Evolutionary conservation across 345 rosid genomes (phyloP).

Genomic region (Conringia planisiliqua): DNA sequence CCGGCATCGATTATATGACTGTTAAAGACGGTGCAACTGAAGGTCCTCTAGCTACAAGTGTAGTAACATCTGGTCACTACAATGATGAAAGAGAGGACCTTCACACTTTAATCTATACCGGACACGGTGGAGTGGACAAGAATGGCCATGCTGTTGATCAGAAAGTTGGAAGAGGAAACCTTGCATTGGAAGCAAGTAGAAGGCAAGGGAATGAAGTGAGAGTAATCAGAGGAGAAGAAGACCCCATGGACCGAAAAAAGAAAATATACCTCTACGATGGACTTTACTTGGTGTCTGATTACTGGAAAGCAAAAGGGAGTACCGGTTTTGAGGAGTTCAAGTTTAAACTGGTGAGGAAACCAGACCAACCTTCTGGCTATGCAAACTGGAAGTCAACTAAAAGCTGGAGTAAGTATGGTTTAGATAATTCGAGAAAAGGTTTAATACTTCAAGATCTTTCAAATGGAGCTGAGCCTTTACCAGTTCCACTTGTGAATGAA

Average conservation of each 20-base stretch:
- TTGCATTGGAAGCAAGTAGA: conserved; percentile 50
- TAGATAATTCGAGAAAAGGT: conserved; percentile 29
- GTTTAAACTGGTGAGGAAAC: conserved; percentile 47
- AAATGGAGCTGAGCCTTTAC: conserved; percentile 49
- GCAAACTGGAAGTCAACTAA: conserved; percentile 48
- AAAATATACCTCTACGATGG: conserved; percentile 62
- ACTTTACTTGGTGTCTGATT: conserved; percentile 43
- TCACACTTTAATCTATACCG: conserved; percentile 53
- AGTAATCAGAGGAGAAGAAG: conserved; percentile 57
- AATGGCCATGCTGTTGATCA: conserved; percentile 40
- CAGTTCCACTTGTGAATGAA: conserved; percentile 65
- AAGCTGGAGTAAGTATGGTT: background rate
- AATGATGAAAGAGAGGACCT: conserved; percentile 45
- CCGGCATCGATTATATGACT: conserved; percentile 51
- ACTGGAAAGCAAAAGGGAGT: conserved; percentile 43
- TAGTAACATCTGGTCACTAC: conserved; percentile 59
- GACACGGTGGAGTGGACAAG: conserved; percentile 49
- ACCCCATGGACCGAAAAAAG: conserved; percentile 2
- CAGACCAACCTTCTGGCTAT: conserved; percentile 52
- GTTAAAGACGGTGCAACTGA: background rate
- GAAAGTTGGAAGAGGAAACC: conserved; percentile 59
- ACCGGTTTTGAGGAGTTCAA: conserved; percentile 48
- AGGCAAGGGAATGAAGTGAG: conserved; percentile 49
- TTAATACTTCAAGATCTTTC: conserved; percentile 53
- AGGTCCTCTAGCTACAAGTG: conserved; percentile 30